phyloP scores from a whole-genome alignment of 2,329 filamentous ascomycete genomes.

The Aspergillus sergii region DNA sequence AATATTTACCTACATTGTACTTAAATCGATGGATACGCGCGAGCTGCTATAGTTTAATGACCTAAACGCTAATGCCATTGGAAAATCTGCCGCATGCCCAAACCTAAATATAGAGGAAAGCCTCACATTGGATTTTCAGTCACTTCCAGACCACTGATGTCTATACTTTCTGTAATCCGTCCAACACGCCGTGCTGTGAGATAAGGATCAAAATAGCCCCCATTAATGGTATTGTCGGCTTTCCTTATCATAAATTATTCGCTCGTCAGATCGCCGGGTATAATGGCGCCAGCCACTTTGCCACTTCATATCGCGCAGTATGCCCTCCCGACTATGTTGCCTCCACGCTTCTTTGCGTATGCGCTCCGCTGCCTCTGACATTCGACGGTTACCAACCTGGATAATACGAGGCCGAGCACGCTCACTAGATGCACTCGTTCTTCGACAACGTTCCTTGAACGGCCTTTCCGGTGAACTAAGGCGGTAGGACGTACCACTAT shows the following conservation, averaged over 20 bases:
- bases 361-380: conserved; percentile 22
- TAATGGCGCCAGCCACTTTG: conserved; percentile 8
- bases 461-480: background rate
- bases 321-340: conserved; percentile 13
- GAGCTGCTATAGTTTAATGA: no score
- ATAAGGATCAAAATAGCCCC: background rate
- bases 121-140: background rate
- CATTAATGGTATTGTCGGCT: background rate
- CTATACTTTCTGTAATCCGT: background rate
- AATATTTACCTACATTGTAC: no score
- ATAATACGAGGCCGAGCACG: conserved; percentile 25
- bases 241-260: background rate
- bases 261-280: conserved; percentile 11
- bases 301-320: conserved; percentile 10
- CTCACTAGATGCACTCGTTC: background rate
- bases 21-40: no score
- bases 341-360: conserved; percentile 20
- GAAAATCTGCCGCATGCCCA: background rate
- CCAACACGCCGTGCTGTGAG: background rate
- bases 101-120: background rate
- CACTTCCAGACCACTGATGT: background rate
- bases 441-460: background rate
- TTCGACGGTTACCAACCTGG: conserved; percentile 27
- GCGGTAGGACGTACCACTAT: background rate
- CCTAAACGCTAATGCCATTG: no score